A percentile compares a stretch with the other conserved stretches of the same genome.
Evolutionary conservation across 148 eudicot species (phyloP).

Genomic region (Silene latifolia): DNA sequence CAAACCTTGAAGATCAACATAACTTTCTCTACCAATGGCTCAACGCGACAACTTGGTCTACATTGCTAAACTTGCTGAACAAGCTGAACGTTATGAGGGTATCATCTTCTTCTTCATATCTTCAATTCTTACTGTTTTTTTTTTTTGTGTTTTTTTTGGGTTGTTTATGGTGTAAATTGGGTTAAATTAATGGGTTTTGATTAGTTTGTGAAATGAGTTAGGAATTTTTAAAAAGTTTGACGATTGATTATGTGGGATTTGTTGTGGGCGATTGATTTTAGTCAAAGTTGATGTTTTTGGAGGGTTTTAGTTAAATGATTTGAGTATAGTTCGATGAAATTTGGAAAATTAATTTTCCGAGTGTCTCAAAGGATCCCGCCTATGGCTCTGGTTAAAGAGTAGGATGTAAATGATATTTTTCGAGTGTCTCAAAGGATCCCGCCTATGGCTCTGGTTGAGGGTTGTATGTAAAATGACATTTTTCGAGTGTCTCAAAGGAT

Average conservation of each 20-base stretch:
- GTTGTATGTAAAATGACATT: no score
- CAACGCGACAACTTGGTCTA: constrained; percentile 15
- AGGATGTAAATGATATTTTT: not conserved
- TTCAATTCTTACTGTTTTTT: not conserved
- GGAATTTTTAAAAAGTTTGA: not conserved
- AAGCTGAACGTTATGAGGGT: constrained; percentile 21
- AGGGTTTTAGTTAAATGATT: not conserved
- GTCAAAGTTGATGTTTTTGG: not conserved
- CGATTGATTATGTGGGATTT: not conserved
- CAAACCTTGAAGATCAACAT: not conserved
- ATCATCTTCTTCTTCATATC: not conserved
- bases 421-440: not conserved
- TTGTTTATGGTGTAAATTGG: not conserved
- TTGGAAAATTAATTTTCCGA: no score
- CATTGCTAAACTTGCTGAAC: constrained; percentile 19
- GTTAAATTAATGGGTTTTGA: no score
- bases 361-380: no score
- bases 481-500: no score
- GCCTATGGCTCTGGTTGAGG: no score
- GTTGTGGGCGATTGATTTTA: not conserved
- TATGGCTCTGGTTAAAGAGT: no score
- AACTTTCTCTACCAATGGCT: not conserved
- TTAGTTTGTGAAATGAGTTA: not conserved
- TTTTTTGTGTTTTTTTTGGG: not conserved
- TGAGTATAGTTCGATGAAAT: no score